Percentiles rank a stretch among this genome's conserved stretches.
Evolutionary conservation across 2,329 filamentous ascomycete genomes (phyloP).

Genomic region (Hypoxylon sp.): DNA sequence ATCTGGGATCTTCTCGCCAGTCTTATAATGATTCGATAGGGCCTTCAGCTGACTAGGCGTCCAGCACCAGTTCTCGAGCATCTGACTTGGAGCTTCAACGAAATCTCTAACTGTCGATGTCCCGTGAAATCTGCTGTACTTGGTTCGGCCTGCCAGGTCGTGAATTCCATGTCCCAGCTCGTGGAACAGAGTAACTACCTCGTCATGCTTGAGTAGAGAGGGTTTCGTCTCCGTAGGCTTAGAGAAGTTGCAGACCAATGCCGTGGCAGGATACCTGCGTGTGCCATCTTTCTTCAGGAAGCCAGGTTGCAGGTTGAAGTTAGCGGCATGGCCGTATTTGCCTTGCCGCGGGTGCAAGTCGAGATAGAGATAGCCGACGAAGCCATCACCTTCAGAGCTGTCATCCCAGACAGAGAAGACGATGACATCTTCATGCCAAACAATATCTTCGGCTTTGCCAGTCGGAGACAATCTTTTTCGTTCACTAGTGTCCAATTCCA

Average conservation of each 20-base stretch:
- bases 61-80: slow-evolving; percentile 85
- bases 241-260: slow-evolving; percentile 88
- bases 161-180: slow-evolving; percentile 81
- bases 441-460: slow-evolving; percentile 78
- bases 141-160: slow-evolving; percentile 74
- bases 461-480: slow-evolving; percentile 75
- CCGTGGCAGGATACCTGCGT: slow-evolving; percentile 81
- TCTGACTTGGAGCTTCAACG: slow-evolving; percentile 79
- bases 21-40: slow-evolving; percentile 81
- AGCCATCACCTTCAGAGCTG: slow-evolving; percentile 76
- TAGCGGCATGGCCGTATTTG: slow-evolving; percentile 88
- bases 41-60: slow-evolving; percentile 73
- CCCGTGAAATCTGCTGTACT: slow-evolving; percentile 77
- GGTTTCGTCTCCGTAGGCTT: slow-evolving; percentile 84
- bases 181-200: slow-evolving; percentile 87
- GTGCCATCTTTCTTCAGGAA: slow-evolving; percentile 77
- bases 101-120: slow-evolving; percentile 77
- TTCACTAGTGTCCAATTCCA: slow-evolving; percentile 78
- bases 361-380: slow-evolving; percentile 86
- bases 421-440: slow-evolving; percentile 88
- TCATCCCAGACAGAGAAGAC: slow-evolving; percentile 89
- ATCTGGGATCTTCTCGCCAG: slow-evolving; percentile 78
- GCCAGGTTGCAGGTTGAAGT: slow-evolving; percentile 85
- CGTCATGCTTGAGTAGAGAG: slow-evolving; percentile 84
- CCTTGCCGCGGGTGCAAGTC: slow-evolving; percentile 84